Conservation (phyloP, 129 eudicot species). For the Lactuca saligna region DNA sequence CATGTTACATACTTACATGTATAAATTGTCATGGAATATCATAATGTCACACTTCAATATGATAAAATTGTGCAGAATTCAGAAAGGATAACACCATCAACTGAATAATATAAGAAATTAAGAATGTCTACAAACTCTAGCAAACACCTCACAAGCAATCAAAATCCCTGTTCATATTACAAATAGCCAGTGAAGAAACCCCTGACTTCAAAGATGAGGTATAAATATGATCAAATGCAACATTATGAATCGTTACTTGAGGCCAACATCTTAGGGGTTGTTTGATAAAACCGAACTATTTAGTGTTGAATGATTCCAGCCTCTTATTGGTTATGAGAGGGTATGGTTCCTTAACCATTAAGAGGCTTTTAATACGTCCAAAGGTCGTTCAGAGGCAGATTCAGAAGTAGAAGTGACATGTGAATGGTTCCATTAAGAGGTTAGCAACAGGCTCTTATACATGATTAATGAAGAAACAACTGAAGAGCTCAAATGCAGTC, state of each 20-base stretch:
- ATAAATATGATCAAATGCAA: neutral
- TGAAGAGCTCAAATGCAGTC: too few species aligned
- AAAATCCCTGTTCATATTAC: neutral
- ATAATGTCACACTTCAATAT: conserved; percentile 3
- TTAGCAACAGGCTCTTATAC: too few species aligned
- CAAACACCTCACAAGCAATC: conserved; percentile 25
- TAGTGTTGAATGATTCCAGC: too few species aligned
- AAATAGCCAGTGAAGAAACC: neutral
- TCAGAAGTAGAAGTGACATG: too few species aligned
- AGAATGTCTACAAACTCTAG: conserved; percentile 6
- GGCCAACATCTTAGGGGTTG: neutral
- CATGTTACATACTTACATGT: neutral
- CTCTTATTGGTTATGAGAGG: too few species aligned
- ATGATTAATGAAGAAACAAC: too few species aligned
- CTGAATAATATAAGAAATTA: conserved; percentile 4
- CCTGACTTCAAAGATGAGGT: conserved; percentile 2
- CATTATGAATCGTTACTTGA: conserved; percentile 4
- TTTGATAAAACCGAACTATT: neutral
- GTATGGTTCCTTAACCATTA: too few species aligned
- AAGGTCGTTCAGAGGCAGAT: too few species aligned
- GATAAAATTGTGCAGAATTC: neutral
- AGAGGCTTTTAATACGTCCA: too few species aligned
- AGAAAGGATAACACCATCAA: neutral
- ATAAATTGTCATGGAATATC: conserved; percentile 11
- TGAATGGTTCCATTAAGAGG: too few species aligned